Percentiles rank a stretch among this genome's conserved stretches.
These are phyloP conservation scores for Trichoderma koningiopsis DNA, from an alignment of 2,329 filamentous ascomycete genomes.

Conservation along the genomic window DNA sequence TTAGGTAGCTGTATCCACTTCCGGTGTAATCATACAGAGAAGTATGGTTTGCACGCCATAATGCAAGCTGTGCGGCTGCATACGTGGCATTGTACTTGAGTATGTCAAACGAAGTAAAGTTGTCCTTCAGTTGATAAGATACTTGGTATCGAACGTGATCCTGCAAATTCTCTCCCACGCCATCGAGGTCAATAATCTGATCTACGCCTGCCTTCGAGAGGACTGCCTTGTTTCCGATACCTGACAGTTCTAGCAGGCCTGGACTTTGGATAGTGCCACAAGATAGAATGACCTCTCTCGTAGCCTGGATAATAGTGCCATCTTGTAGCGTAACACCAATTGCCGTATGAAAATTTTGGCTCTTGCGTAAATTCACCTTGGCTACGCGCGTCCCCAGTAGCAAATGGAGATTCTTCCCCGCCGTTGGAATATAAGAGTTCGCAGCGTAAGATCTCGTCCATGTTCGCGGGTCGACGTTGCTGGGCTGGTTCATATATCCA, in stretches of 20 bases:
- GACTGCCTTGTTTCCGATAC: constrained; percentile 41
- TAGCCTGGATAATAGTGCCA: constrained; percentile 31
- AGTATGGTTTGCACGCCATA: constrained; percentile 1
- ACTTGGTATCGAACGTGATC: constrained; percentile 34
- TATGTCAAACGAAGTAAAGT: constrained; percentile 34
- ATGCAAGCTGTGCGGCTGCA: constrained; percentile 9
- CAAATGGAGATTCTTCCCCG: constrained; percentile 8
- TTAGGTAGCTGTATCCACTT: not conserved
- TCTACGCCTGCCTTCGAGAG: constrained; percentile 38
- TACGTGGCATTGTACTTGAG: constrained; percentile 14
- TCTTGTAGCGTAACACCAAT: constrained; percentile 7
- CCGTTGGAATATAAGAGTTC: not conserved
- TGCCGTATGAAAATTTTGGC: not conserved
- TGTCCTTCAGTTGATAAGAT: constrained; percentile 43
- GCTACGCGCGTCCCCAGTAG: constrained; percentile 1
- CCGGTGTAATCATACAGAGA: constrained; percentile 2
- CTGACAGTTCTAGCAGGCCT: constrained; percentile 47
- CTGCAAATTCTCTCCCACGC: constrained; percentile 46
- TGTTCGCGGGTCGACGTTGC: constrained; percentile 3
- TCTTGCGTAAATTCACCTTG: constrained; percentile 8
- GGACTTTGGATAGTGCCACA: constrained; percentile 48
- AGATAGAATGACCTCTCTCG: constrained; percentile 46
- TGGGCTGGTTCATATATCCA: constrained; percentile 11
- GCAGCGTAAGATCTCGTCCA: constrained; percentile 5
- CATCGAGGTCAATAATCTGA: constrained; percentile 38